Evolutionary conservation across 2,329 filamentous ascomycete genomes (phyloP).

Genomic region (Aspergillus neoniger): DNA sequence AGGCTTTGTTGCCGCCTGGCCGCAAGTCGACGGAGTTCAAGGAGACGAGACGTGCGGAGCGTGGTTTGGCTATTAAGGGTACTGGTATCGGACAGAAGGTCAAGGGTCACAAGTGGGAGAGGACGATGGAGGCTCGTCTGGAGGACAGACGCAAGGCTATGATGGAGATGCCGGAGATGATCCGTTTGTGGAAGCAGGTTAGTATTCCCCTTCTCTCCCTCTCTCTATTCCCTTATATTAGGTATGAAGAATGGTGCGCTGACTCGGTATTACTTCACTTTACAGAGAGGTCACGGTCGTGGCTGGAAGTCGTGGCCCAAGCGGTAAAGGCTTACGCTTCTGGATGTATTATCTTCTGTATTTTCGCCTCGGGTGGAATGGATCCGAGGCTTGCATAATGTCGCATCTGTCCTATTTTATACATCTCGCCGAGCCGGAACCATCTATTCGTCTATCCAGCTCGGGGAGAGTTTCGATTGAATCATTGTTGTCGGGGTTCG

Average conservation of each 20-base stretch:
- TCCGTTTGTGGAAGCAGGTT: conserved; percentile 91
- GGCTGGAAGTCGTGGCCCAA: conserved; percentile 76
- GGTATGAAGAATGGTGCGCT: conserved; percentile 29
- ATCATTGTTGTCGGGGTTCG: conserved; percentile 16
- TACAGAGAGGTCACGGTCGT: conserved; percentile 67
- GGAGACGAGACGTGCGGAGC: conserved; percentile 71
- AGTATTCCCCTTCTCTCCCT: conserved; percentile 33
- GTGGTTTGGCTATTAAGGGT: conserved; percentile 82
- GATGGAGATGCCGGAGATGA: conserved; percentile 89
- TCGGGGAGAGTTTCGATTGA: conserved; percentile 11
- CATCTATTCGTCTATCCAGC: not conserved
- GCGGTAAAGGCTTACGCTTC: conserved; percentile 31
- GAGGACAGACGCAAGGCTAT: conserved; percentile 89
- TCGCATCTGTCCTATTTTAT: conserved; percentile 18
- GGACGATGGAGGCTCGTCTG: conserved; percentile 78
- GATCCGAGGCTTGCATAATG: conserved; percentile 14
- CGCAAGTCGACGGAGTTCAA: conserved; percentile 70
- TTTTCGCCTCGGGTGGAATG: not conserved
- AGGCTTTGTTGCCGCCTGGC: conserved; percentile 75
- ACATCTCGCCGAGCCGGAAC: conserved; percentile 10
- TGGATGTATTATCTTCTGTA: conserved; percentile 3
- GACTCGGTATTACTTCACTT: conserved; percentile 26
- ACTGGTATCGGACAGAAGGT: conserved; percentile 90
- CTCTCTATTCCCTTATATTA: not conserved
- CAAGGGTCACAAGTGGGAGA: conserved; percentile 94